A percentile compares a stretch with the other conserved stretches of the same genome.
These are phyloP conservation scores for Penicillium antarcticum DNA, from an alignment of 495 filamentous ascomycete genomes.

Conservation along the genomic window DNA sequence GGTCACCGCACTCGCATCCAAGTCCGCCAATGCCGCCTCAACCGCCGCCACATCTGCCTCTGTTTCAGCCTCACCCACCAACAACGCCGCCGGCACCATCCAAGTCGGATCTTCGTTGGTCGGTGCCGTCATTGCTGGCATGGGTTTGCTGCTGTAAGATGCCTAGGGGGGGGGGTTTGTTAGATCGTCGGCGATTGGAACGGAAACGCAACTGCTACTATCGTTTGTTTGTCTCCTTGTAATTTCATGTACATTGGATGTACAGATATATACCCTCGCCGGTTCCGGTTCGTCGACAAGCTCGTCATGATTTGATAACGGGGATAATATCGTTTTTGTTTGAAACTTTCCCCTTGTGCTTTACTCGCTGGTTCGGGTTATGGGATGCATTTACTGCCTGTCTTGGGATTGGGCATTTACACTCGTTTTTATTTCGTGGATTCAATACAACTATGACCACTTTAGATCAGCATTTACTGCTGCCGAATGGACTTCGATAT, in stretches of 20 bases:
- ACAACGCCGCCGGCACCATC: constrained; percentile 17
- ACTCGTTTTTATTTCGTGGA: constrained; percentile 6
- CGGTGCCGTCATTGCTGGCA: constrained; percentile 13
- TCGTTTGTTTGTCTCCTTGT: not conserved
- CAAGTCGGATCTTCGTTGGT: constrained; percentile 13
- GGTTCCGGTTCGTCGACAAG: not conserved
- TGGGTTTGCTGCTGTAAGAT: constrained; percentile 22
- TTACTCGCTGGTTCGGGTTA: constrained; percentile 1
- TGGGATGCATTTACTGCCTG: constrained; percentile 4
- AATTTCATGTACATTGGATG: not conserved
- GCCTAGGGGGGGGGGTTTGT: not conserved
- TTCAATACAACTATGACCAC: not conserved
- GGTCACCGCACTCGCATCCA: constrained; percentile 1
- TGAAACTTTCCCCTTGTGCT: not conserved
- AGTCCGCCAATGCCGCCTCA: not conserved
- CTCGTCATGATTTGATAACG: not conserved
- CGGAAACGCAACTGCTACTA: not conserved
- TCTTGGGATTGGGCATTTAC: constrained; percentile 7
- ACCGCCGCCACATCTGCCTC: constrained; percentile 6
- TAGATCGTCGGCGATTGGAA: not conserved
- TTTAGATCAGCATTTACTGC: constrained; percentile 1
- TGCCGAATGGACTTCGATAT: constrained; percentile 25
- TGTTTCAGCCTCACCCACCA: constrained; percentile 6
- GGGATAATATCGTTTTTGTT: not conserved
- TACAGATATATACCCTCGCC: not conserved